A percentile compares a stretch with the other conserved stretches of the same genome.
These are phyloP conservation scores for Fusarium sp. DNA, from an alignment of 2,329 filamentous ascomycete species.

Conservation along the genomic window DNA sequence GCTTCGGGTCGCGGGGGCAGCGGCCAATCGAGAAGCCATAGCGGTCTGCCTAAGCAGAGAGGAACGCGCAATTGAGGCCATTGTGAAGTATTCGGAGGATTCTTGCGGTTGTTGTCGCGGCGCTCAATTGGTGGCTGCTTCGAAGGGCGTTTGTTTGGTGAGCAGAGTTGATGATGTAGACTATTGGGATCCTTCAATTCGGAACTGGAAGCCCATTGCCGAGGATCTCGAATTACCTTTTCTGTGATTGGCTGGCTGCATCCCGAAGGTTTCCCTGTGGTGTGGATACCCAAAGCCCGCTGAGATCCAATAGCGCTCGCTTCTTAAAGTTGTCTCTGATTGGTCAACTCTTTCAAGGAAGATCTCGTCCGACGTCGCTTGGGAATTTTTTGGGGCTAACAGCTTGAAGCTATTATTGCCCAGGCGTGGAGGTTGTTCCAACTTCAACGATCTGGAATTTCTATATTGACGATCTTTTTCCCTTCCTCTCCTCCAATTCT, in stretches of 20 bases:
- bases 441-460: background rate
- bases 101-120: constrained; percentile 34
- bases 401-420: constrained; percentile 34
- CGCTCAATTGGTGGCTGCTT: constrained; percentile 49
- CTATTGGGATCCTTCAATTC: constrained; percentile 39
- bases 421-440: constrained; percentile 21
- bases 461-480: background rate
- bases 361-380: constrained; percentile 39
- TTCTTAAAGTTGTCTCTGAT: constrained; percentile 44
- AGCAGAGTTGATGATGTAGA: constrained; percentile 43
- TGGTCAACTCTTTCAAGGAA: constrained; percentile 43
- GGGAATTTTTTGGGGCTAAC: constrained; percentile 46
- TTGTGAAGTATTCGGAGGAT: constrained; percentile 51
- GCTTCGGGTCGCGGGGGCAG: constrained; percentile 56
- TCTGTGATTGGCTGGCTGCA: constrained; percentile 59
- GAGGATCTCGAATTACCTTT: constrained; percentile 63
- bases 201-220: constrained; percentile 58
- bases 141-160: constrained; percentile 34
- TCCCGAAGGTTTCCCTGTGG: constrained; percentile 49
- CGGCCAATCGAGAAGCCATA: constrained; percentile 56
- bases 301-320: constrained; percentile 48
- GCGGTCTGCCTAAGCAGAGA: constrained; percentile 67
- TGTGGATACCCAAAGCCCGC: constrained; percentile 35
- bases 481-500: background rate
- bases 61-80: constrained; percentile 70